Evolutionary conservation across 306 rosid species (phyloP), one percentile per base, ranked within the genome.

Genomic region (Benincasa hispida): DNA sequence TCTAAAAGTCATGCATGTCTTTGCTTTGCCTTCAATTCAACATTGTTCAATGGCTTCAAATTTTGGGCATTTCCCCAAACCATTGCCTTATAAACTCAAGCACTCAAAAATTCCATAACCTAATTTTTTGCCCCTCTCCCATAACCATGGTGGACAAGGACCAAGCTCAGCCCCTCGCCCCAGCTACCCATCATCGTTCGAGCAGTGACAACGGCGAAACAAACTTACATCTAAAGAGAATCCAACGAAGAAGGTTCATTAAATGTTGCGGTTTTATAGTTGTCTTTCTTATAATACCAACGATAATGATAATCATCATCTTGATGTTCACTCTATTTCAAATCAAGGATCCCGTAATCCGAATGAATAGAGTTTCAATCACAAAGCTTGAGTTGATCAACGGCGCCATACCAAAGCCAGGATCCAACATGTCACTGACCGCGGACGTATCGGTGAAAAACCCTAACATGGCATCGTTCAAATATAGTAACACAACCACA

Each of bases 391-490:
- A 86, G 66, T 55, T 86, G 21, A 69, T 28, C 68, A 90, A 87
- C 66, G 74, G 37, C 76, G 61, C 76, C 15, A 6, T 8, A 11
- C 86, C 83, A 8, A 81, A 82, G 61, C 82, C 85, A 9, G 87
- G 86, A 4, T 25, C 81, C 17, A 90, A 88, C 85, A 63, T 88
- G 53, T 85, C 93, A 72, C 5, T 87, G 2, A 68, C 72, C 0
- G 91, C 90, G 0, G 83, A 88, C 34, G 88, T 91, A 30, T 91
- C 91, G 0, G 87, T 91, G 7, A 87, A 90, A 47, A 90, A 83
- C 27, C 89, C 91, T 0, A 91, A 88, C 79, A 73, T 57, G n/a
- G 89, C 87, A 12, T 83, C 90, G 2, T 91, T 91, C 22, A 84
- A 42, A 79, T 91, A 85, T 51, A 82, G 63, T 24, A 91, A 88